Evolutionary conservation across 1,284 basidiomycete species (phyloP).

Genomic region (Apiotrichum veenhuisii): DNA sequence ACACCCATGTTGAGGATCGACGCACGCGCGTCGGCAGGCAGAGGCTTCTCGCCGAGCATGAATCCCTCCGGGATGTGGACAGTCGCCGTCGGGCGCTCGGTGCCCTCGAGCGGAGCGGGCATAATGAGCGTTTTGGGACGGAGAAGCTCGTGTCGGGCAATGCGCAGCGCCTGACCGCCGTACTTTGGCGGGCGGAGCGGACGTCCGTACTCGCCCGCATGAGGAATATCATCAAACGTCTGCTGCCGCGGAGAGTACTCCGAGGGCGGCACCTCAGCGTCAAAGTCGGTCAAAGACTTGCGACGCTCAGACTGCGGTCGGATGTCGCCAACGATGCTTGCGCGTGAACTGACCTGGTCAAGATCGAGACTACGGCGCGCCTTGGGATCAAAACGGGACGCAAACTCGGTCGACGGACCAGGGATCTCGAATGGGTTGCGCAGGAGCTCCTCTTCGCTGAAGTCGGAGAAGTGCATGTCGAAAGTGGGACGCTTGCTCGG

Average conservation of each 20-base stretch:
- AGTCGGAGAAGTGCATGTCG: conserved; percentile 3
- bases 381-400: conserved; percentile 45
- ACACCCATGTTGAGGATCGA: conserved; percentile 28
- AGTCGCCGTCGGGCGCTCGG: conserved; percentile 9
- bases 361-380: conserved; percentile 2
- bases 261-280: not conserved
- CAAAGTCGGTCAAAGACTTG: not conserved
- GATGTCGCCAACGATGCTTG: not conserved
- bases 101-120: conserved; percentile 34
- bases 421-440: conserved; percentile 45
- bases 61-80: conserved; percentile 40
- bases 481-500: not conserved
- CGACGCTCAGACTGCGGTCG: not conserved
- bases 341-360: not conserved
- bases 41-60: conserved; percentile 40
- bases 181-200: conserved; percentile 36
- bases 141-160: conserved; percentile 29
- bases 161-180: conserved; percentile 11
- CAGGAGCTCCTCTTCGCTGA: conserved; percentile 17
- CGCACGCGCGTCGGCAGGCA: conserved; percentile 40
- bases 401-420: conserved; percentile 33
- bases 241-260: not conserved
- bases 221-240: conserved; percentile 32
- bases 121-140: conserved; percentile 46
- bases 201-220: conserved; percentile 32